Evolutionary conservation across 2,329 filamentous ascomycete species (phyloP), one percentile per base, ranked within the genome.

Genomic region (Alternaria incomplexa): DNA sequence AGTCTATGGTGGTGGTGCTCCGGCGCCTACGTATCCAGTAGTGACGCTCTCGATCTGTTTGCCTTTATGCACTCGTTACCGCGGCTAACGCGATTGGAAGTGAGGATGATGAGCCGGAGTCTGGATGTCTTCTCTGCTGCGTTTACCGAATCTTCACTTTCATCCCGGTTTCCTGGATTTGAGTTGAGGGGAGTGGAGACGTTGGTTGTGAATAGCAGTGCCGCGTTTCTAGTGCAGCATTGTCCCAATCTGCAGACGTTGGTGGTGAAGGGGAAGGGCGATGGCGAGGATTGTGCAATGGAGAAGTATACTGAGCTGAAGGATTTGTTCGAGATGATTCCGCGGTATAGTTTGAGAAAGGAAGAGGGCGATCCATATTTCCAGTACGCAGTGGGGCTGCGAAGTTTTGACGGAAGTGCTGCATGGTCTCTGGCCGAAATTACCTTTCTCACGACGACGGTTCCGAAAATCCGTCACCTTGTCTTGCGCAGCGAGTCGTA

Each of bases 1-100:
- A 66, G 58, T 10, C 56, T 67, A 53, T 70, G 67, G 65, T 69
- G 67, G 63, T 71, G 65, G 65, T 65, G 63, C 30, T 63, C 66
- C 8, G 66, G 68, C 22, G 59, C 50, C 7, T 70, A 70, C 20
- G 61, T 67, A 2, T 64, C 62, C 2, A 59, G 62, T 44, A 43
- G 52, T 15, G 68, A 70, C n/a, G 68, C 64, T 1, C 30, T 67
- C 10, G 66, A 64, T 11, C 43, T 70, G 1, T 69, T 70, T 40
- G n/a, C 43, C 6, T 61, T 56, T n/a, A 36, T 66, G 17, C 58
- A 44, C 23, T 23, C 12, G n/a, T 58, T 71, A 26, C 23, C 28
- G 36, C 23, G 30, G 1, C 17, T 71, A 9, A 62, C 40, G n/a
- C 62, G 23, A 4, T 22, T 71, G 12, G 63, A 70, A 11, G 52